A percentile compares a stretch with the other conserved stretches of the same genome.
Evolutionary conservation across 1,284 basidiomycete species (phyloP).

Genomic region (Heliocybe sulcata): DNA sequence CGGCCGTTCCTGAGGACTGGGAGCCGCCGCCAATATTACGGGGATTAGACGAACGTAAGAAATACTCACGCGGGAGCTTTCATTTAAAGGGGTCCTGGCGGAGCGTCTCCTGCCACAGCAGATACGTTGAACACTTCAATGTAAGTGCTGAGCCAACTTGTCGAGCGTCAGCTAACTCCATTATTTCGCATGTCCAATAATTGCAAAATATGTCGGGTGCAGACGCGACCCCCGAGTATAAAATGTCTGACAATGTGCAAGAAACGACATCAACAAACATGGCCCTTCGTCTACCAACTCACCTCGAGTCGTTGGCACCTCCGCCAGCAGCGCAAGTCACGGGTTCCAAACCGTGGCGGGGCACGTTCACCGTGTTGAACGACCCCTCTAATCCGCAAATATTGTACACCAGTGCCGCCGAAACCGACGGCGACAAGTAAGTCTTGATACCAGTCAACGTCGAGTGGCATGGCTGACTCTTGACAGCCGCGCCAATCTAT

Average conservation of each 20-base stretch:
- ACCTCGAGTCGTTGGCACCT: constrained; percentile 49
- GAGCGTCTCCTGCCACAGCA: neutral
- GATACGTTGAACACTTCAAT: neutral
- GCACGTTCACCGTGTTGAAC: constrained; percentile 35
- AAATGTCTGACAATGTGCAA: neutral
- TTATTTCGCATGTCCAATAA: neutral
- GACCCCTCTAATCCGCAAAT: constrained; percentile 32
- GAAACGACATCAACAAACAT: constrained; percentile 22
- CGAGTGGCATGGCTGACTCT: constrained; percentile 4
- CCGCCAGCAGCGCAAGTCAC: constrained; percentile 38
- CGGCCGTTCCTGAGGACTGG: neutral
- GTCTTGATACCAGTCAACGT: constrained; percentile 15
- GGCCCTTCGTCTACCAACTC: constrained; percentile 56
- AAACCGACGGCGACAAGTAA: constrained; percentile 62
- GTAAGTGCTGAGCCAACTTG: neutral
- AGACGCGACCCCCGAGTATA: neutral
- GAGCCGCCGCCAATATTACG: neutral
- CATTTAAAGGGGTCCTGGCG: neutral
- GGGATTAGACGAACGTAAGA: neutral
- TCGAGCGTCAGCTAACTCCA: neutral
- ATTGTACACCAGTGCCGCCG: constrained; percentile 51
- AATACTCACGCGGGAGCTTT: neutral
- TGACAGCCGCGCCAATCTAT: constrained; percentile 28
- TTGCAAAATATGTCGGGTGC: neutral
- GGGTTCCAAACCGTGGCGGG: constrained; percentile 42